A percentile compares a stretch with the other conserved stretches of the same genome.
Conservation (phyloP, 75 land plant genomes). For the Pseudotsuga menziesii region DNA sequence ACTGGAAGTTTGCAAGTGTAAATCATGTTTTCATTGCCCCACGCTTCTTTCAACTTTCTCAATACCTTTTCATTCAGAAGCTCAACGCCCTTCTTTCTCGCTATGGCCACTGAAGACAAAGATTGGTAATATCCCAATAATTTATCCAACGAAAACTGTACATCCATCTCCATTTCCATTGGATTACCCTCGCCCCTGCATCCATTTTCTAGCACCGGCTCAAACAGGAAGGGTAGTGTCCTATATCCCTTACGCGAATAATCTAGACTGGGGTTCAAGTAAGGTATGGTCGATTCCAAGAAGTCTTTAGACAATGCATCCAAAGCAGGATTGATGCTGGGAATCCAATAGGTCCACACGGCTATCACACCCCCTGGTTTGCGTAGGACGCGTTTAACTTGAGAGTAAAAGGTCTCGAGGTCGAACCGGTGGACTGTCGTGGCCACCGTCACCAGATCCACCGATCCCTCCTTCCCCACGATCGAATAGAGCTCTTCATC, state of each 20-base stretch:
- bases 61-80: constrained; percentile 42
- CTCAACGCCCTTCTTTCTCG: constrained; percentile 54
- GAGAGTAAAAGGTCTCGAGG: constrained; percentile 52
- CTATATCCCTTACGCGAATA: constrained; percentile 32
- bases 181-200: constrained; percentile 30
- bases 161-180: constrained; percentile 28
- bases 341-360: constrained; percentile 62
- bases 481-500: constrained; percentile 19
- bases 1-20: too few relatives aligned
- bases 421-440: constrained; percentile 84
- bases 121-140: constrained; percentile 44
- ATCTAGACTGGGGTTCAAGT: constrained; percentile 32
- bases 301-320: constrained; percentile 24
- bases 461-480: constrained; percentile 31
- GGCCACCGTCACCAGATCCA: constrained; percentile 67
- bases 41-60: constrained; percentile 41
- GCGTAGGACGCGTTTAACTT: constrained; percentile 41
- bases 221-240: constrained; percentile 62
- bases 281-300: background rate
- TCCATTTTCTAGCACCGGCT: constrained; percentile 34
- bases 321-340: constrained; percentile 23
- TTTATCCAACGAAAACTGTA: constrained; percentile 28
- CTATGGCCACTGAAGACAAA: constrained; percentile 55
- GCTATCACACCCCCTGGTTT: constrained; percentile 70
- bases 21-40: constrained; percentile 30